Percentiles rank a stretch among this genome's conserved stretches.
Conservation (phyloP, 1,284 basidiomycete genomes). For the Ustilago esculenta region DNA sequence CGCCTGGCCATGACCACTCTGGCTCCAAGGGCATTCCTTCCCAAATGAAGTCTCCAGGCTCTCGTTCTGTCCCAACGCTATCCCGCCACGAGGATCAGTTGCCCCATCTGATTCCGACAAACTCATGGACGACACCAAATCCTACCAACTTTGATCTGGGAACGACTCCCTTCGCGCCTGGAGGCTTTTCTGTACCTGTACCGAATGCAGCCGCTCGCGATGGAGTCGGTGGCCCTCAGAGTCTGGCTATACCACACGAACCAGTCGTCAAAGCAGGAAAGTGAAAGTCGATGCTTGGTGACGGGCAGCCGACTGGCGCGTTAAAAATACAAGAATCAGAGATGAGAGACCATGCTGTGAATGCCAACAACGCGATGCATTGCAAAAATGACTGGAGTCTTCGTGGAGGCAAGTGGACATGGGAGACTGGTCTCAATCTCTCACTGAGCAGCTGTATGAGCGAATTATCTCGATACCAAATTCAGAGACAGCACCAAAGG, state of each 20-base stretch:
- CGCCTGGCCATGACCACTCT: neutral
- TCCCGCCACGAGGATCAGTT: slow-evolving; percentile 3
- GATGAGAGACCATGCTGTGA: neutral
- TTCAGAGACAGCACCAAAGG: no score
- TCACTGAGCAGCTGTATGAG: no score
- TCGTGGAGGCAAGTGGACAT: no score
- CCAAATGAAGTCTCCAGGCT: neutral
- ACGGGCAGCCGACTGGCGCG: slow-evolving; percentile 3
- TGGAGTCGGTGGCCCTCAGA: neutral
- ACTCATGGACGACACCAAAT: neutral
- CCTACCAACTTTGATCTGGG: neutral
- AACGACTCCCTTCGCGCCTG: neutral
- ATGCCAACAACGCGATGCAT: neutral
- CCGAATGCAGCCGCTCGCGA: neutral
- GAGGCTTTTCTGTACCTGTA: no score
- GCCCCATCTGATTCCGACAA: neutral
- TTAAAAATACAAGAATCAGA: slow-evolving; percentile 4
- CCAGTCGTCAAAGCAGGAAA: neutral
- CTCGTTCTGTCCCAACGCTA: slow-evolving; percentile 2
- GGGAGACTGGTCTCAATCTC: no score
- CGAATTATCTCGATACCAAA: no score
- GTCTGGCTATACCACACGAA: slow-evolving; percentile 2
- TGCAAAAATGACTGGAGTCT: no score
- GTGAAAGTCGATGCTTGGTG: slow-evolving; percentile 9
- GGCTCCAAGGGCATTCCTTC: neutral